Percentiles rank a stretch among this genome's conserved stretches.
These are phyloP conservation scores for Fusarium bactridioides DNA, from an alignment of 2,329 filamentous ascomycete genomes.

Conservation along the genomic window DNA sequence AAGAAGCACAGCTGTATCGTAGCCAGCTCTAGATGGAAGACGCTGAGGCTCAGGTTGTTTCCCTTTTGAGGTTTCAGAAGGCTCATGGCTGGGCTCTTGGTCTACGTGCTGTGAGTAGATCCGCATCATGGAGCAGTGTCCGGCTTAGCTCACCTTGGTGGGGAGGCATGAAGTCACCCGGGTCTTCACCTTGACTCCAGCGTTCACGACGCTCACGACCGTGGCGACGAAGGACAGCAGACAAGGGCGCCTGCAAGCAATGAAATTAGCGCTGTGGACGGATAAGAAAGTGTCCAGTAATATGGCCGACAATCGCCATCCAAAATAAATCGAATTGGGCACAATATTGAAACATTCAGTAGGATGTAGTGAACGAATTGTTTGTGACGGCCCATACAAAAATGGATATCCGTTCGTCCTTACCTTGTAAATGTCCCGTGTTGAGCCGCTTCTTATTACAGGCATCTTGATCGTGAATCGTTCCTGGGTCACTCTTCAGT, in stretches of 20 bases:
- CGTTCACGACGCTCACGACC: not conserved
- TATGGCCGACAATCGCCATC: not conserved
- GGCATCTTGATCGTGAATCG: conserved; percentile 12
- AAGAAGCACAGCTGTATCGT: conserved; percentile 39
- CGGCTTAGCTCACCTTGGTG: conserved; percentile 24
- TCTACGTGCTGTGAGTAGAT: conserved; percentile 29
- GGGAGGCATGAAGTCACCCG: conserved; percentile 26
- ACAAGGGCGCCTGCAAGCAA: conserved; percentile 23
- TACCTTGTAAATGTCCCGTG: conserved; percentile 22
- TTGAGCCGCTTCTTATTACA: conserved; percentile 2
- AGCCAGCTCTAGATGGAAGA: not conserved
- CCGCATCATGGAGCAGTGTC: not conserved
- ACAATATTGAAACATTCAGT: not conserved
- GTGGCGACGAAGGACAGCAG: conserved; percentile 17
- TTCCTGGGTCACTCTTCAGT: conserved; percentile 8
- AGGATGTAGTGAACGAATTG: not conserved
- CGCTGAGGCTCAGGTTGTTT: not conserved
- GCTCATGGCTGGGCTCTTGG: conserved; percentile 18
- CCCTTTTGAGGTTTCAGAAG: not conserved
- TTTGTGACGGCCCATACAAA: not conserved
- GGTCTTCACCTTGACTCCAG: conserved; percentile 21
- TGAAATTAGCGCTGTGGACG: conserved; percentile 6
- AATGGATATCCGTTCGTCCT: not conserved
- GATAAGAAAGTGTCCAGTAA: not conserved
- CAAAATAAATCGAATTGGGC: not conserved